These are phyloP conservation scores for Glarea lozoyensis DNA, from an alignment of 495 filamentous ascomycete genomes.

Conservation along the genomic window DNA sequence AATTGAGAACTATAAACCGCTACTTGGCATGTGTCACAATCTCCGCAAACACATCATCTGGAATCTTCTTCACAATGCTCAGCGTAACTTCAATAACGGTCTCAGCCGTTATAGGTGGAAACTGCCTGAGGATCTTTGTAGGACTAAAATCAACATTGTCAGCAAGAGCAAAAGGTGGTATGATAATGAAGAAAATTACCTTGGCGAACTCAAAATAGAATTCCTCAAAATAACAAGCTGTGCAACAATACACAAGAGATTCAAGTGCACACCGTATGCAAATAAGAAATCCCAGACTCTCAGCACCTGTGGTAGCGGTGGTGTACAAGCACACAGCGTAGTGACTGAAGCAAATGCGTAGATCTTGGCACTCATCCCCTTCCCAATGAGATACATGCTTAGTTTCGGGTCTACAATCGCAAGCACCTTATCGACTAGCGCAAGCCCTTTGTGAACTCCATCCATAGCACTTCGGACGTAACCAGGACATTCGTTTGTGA, in stretches of 20 bases:
- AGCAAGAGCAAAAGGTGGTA: background rate
- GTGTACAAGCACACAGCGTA: conserved; percentile 91
- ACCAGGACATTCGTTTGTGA: conserved; percentile 82
- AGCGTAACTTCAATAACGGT: conserved; percentile 74
- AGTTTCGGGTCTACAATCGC: conserved; percentile 87
- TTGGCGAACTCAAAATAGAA: conserved; percentile 68
- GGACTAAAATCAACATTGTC: conserved; percentile 45
- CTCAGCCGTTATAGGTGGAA: conserved; percentile 74
- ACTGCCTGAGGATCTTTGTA: conserved; percentile 82
- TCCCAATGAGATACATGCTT: conserved; percentile 68
- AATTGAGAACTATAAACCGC: too few species aligned
- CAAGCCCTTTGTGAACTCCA: conserved; percentile 86
- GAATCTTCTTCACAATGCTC: conserved; percentile 74
- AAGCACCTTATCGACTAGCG: conserved; percentile 82
- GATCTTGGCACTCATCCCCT: conserved; percentile 82
- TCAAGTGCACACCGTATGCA: conserved; percentile 88
- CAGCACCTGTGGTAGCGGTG: conserved; percentile 90
- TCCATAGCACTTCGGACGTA: conserved; percentile 97
- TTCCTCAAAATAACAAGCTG: conserved; percentile 85
- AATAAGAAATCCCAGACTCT: conserved; percentile 98
- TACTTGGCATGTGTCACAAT: conserved; percentile 80
- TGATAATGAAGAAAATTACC: conserved; percentile 42
- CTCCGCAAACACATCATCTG: conserved; percentile 79
- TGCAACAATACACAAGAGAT: conserved; percentile 95
- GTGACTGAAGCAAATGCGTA: conserved; percentile 97